phyloP scores from a whole-genome alignment of 192 early-diverging fungal genomes.

The Mortierella hygrophila region DNA sequence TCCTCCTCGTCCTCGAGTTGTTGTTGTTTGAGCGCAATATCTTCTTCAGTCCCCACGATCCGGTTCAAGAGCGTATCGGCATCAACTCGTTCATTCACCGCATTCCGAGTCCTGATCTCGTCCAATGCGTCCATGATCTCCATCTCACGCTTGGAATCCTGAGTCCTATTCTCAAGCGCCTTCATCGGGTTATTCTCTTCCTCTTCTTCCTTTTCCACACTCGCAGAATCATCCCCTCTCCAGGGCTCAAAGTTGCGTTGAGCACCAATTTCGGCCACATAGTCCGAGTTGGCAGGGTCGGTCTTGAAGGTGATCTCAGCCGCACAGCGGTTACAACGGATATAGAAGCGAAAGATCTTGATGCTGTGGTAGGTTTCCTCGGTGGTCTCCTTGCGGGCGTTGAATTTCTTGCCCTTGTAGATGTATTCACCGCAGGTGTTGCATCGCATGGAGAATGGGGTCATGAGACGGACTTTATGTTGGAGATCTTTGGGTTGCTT shows the following conservation, averaged over 20 bases:
- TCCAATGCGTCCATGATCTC: slow-evolving; percentile 97
- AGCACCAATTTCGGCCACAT: slow-evolving; percentile 93
- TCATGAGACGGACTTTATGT: slow-evolving; percentile 97
- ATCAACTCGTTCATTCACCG: slow-evolving; percentile 82
- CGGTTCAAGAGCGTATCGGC: slow-evolving; percentile 71
- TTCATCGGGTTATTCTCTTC: slow-evolving; percentile 95
- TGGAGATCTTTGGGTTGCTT: slow-evolving; percentile 86
- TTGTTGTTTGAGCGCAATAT: slow-evolving; percentile 43
- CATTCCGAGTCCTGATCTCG: slow-evolving; percentile 92
- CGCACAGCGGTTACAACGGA: slow-evolving; percentile 93
- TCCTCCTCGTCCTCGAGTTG: slow-evolving; percentile 75
- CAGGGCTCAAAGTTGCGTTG: slow-evolving; percentile 96
- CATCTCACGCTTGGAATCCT: slow-evolving; percentile 96
- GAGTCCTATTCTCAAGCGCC: slow-evolving; percentile 93
- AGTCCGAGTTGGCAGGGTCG: slow-evolving; percentile 95
- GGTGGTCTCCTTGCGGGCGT: slow-evolving; percentile 93
- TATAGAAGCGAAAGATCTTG: slow-evolving; percentile 83
- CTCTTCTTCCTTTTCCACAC: slow-evolving; percentile 73
- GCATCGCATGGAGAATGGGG: slow-evolving; percentile 99
- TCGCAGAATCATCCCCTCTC: slow-evolving; percentile 76
- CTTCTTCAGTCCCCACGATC: slow-evolving; percentile 53
- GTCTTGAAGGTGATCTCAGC: slow-evolving; percentile 99
- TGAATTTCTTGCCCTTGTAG: slow-evolving; percentile 98
- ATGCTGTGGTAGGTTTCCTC: slow-evolving; percentile 81
- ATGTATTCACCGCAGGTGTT: slow-evolving; percentile 96